These are phyloP conservation scores for Sanghuangporus sanghuang DNA, from an alignment of 1,284 basidiomycete genomes.

Conservation along the genomic window DNA sequence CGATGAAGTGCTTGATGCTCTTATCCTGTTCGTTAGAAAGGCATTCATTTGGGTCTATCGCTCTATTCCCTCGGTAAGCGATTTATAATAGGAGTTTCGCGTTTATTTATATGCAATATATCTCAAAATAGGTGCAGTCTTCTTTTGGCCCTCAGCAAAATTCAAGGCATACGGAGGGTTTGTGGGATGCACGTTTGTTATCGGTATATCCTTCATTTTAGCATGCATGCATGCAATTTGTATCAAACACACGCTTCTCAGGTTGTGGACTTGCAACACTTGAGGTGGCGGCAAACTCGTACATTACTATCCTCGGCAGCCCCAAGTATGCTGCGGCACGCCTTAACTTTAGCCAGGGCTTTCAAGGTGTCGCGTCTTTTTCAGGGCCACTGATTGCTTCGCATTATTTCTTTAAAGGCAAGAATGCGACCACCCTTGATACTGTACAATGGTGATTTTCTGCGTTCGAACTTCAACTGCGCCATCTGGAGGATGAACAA, in stretches of 20 bases:
- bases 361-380: constrained; percentile 77
- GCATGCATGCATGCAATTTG: background rate
- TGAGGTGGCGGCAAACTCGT: constrained; percentile 76
- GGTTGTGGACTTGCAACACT: constrained; percentile 70
- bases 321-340: constrained; percentile 72
- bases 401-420: constrained; percentile 67
- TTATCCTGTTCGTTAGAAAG: constrained; percentile 33
- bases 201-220: constrained; percentile 34
- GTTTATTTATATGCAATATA: background rate
- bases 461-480: constrained; percentile 1
- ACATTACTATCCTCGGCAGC: constrained; percentile 65
- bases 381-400: constrained; percentile 78
- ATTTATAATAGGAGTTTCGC: background rate
- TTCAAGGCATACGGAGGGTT: constrained; percentile 67
- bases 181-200: constrained; percentile 66
- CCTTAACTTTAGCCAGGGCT: constrained; percentile 79
- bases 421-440: constrained; percentile 53
- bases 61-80: constrained; percentile 59
- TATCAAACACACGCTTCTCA: constrained; percentile 20
- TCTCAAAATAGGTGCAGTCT: constrained; percentile 48
- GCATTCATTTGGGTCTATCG: constrained; percentile 64
- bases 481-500: background rate
- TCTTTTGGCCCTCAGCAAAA: constrained; percentile 79
- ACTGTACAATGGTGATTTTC: constrained; percentile 63
- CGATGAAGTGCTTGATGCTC: background rate